Evolutionary conservation across 495 filamentous ascomycete species (phyloP), one percentile per base, ranked within the genome.

Genomic region (Darksidea phi): DNA sequence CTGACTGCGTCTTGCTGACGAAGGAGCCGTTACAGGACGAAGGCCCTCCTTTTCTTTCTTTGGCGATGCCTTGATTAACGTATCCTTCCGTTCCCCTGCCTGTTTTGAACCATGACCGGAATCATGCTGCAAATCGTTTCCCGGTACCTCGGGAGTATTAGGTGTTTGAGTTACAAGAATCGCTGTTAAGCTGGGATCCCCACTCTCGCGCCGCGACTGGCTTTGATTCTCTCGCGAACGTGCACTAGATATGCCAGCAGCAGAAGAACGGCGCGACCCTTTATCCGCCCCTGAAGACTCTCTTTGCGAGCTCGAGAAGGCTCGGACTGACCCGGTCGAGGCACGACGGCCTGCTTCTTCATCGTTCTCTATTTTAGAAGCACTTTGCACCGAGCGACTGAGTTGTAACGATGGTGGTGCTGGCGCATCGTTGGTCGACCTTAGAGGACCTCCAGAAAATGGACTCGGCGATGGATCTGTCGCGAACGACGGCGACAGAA

Each of bases 121-220:
- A 1, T 18, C 36, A 17, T 21, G 23, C 1, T 20, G 24, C 2
- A 21, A 26, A 8, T 67, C 61, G 28, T 48, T 68, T 8, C 24
- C 23, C 23, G 28, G 41, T 12, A 41, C 55, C 23, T 65, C 61
- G 17, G 56, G 18, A 3, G 56, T 7, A 23, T 57, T 59, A 2
- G 61, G 48, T 11, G 61, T 47, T 32, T 62, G 51, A 3, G 66
- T 68, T 15, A 68, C 58, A 7, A 68, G 57, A 49, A 68, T 68
- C 1, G 66, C 62, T 6, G 66, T 68, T 13, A 68, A 24, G 53
- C 61, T 65, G 17, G 66, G 57, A 46, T 68, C 66, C 25, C 48
- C 66, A 47, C 66, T 68, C 23, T 53, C 61, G 18, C 66, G 66
- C 45, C 66, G 61, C 8, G 66, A 68, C 42, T 61, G 66, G 37